These are phyloP conservation scores for Lotus japonicus DNA, from an alignment of 306 rosid genomes.

Conservation along the genomic window DNA sequence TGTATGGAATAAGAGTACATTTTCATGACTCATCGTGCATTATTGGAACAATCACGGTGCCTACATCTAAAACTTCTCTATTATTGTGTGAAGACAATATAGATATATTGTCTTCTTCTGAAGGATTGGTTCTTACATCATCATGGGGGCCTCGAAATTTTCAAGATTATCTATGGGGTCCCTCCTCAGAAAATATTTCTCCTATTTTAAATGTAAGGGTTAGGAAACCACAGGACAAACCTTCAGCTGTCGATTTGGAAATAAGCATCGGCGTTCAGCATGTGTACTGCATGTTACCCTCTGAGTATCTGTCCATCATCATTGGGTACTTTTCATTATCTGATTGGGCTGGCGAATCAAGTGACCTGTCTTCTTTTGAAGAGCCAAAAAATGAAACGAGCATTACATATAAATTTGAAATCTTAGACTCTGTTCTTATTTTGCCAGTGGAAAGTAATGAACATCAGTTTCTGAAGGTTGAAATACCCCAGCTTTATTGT, in stretches of 20 bases:
- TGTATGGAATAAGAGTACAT: conserved; percentile 53
- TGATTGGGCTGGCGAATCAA: conserved; percentile 65
- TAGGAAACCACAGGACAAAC: conserved; percentile 33
- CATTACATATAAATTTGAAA: conserved; percentile 64
- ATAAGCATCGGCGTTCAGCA: conserved; percentile 68
- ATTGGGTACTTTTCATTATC: conserved; percentile 78
- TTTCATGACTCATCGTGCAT: conserved; percentile 83
- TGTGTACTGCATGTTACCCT: conserved; percentile 79
- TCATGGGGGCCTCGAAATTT: conserved; percentile 56
- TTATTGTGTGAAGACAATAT: conserved; percentile 45
- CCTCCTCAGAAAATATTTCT: conserved; percentile 53
- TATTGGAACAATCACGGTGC: conserved; percentile 56
- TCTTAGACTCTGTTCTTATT: conserved; percentile 69
- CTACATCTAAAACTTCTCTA: conserved; percentile 51
- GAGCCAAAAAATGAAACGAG: conserved; percentile 38
- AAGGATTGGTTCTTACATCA: conserved; percentile 70
- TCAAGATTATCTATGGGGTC: conserved; percentile 79
- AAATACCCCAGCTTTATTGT: conserved; percentile 55
- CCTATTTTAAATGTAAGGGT: conserved; percentile 75
- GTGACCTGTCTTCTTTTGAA: conserved; percentile 19
- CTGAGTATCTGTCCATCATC: conserved; percentile 78
- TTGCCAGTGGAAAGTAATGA: conserved; percentile 64
- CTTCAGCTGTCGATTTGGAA: conserved; percentile 46
- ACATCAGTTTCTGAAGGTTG: conserved; percentile 59
- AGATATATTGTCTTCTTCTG: conserved; percentile 58